Evolutionary conservation across 352 stramenopile species (phyloP), one percentile per base, ranked within the genome.

Genomic region (Pythium volutum): DNA sequence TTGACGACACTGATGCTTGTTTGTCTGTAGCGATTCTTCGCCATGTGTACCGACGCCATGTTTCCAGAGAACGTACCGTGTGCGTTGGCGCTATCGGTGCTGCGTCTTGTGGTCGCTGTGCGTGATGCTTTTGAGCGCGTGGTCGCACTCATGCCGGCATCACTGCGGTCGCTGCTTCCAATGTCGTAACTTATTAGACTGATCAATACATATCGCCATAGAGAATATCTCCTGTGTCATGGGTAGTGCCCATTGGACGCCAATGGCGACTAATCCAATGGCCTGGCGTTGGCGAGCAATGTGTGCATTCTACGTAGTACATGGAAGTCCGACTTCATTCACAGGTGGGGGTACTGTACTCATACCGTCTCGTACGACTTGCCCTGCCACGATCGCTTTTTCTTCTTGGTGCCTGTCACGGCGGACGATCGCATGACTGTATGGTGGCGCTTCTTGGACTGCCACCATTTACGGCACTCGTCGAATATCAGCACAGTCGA

Each of bases 401-500:
- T 82, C 64, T 90, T 88, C 58, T 71, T 79, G 27, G 73, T 65
- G n/a, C 77, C 74, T 8, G 73, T 76, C 7, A 73, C 77, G 16
- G 66, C 65, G 4, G 74, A 53, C 6, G 75, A 69, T 27, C 74
- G 79, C 47, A 81, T 62, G 7, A 56, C 48, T 27, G 71, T 65
- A 49, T 73, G 73, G 22, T 73, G 67, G 5, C 64, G 60, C 48
- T 64, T 69, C 54, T 70, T 73, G 46, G 50, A 41, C 39, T 87
- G 69, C 71, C 71, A 88, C 76, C 74, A 91, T 60, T 99, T 99
- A 20, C 96, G 84, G n/a, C 85, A 71, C 41, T 97, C 97, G 67
- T 99, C 96, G 18, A 98, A 81, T 48, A 97, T 67, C 8, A 99
- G 65, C 46, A 99, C 84, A 14, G 74, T 93, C 33, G 95, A 98